Evolutionary conservation across 306 rosid species (phyloP).

Genomic region (Vigna unguiculata): DNA sequence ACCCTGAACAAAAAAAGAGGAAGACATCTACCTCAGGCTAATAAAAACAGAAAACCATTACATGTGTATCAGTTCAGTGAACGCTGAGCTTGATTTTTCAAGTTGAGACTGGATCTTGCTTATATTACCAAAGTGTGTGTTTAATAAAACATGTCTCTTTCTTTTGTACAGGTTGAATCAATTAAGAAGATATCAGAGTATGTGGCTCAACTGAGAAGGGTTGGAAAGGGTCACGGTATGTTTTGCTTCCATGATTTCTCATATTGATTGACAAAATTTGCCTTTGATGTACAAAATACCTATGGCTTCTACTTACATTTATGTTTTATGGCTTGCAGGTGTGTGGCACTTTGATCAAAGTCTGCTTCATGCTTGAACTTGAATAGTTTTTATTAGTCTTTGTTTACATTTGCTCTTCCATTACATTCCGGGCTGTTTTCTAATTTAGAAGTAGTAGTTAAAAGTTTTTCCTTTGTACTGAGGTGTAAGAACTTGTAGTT

Average conservation of each 20-base stretch:
- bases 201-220: conserved; percentile 59
- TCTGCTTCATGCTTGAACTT: conserved; percentile 51
- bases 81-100: neutral
- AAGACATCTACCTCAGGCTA: neutral
- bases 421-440: conserved; percentile 38
- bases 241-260: neutral
- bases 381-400: conserved; percentile 20
- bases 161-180: conserved; percentile 54
- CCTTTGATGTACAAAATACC: neutral
- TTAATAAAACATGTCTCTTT: neutral
- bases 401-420: neutral
- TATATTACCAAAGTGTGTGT: conserved; percentile 15
- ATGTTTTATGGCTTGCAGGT: conserved; percentile 51
- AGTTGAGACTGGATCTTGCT: neutral
- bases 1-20: neutral
- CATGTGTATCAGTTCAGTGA: neutral
- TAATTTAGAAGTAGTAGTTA: conserved; percentile 15
- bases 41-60: neutral
- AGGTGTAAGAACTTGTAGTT: conserved; percentile 12
- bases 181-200: conserved; percentile 58
- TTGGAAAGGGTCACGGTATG: conserved; percentile 67
- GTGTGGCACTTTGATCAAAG: conserved; percentile 69
- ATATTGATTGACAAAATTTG: neutral
- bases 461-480: conserved; percentile 25
- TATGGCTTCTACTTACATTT: conserved; percentile 19